Evolutionary conservation across 129 eudicot genomes (phyloP).

Genomic region (Helianthus tuberosus): DNA sequence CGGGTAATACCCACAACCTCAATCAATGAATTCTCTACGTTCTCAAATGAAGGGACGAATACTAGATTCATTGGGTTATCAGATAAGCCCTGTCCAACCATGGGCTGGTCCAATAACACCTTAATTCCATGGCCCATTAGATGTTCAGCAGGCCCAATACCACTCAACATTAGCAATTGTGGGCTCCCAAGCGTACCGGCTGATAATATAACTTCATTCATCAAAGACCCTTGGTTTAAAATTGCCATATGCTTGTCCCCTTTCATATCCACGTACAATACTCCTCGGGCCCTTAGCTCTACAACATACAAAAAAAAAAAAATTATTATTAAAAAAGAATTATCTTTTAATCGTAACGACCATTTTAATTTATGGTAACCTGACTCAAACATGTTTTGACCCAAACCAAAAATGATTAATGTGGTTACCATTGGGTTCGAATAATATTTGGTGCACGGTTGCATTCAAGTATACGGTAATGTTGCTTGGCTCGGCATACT

Average conservation of each 20-base stretch:
- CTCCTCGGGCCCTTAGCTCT: conserved; percentile 73
- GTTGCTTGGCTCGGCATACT: conserved; percentile 63
- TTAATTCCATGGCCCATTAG: conserved; percentile 45
- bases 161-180: conserved; percentile 74
- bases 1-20: conserved; percentile 62
- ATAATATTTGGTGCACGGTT: conserved; percentile 58
- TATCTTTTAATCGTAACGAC: too few species aligned
- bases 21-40: conserved; percentile 63
- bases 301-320: not conserved
- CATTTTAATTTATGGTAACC: too few species aligned
- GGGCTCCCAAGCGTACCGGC: conserved; percentile 96
- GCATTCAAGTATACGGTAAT: conserved; percentile 63
- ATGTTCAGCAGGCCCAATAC: conserved; percentile 67
- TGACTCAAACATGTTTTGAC: too few species aligned
- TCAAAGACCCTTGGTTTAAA: conserved; percentile 39
- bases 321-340: too few species aligned
- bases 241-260: conserved; percentile 59
- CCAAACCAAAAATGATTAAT: not conserved
- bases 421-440: conserved; percentile 45
- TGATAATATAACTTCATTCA: conserved; percentile 68
- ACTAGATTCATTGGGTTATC: conserved; percentile 83
- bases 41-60: conserved; percentile 45
- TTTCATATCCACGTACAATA: conserved; percentile 47
- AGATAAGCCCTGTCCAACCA: conserved; percentile 72
- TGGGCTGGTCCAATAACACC: conserved; percentile 65